Evolutionary conservation across 139 green algal genomes (phyloP), one percentile per base, ranked within the genome.

Genomic region (Asterochloris erici): DNA sequence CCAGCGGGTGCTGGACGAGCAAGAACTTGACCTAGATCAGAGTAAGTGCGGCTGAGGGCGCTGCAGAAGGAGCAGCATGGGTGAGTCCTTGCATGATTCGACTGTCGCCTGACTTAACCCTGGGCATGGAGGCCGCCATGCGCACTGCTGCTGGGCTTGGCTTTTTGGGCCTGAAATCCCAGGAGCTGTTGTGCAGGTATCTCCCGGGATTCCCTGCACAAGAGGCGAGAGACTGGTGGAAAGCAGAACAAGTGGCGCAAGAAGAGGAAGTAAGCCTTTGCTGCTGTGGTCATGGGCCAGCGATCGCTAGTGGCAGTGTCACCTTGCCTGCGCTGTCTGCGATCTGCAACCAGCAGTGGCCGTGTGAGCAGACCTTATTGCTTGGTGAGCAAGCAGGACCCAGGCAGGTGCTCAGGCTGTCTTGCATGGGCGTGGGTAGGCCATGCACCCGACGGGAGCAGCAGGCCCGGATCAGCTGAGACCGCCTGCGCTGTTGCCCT

Each of bases 231-330:
- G 62, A 99, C 97, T 23, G 97, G 97, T 87, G 97, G 96, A 77
- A 95, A 97, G 89, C 97, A 98, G 92, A 96, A 97, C 89, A 85
- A 89, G 85, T 99, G 95, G 95, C 92, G 94, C 86, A 99, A 99
- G 94, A 98, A 98, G 94, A 95, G 96, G 85, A 99, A 99, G 97
- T 99, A 84, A 92, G 95, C 10, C 60, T 19, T 28, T 23, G 26
- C 21, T 61, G 24, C 23, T 14, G 29, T n/a, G 21, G 16, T 54
- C 70, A 27, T 76, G 14, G 23, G 11, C 23, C 16, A 38, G 70
- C 10, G 38, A 0, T 13, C 21, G 24, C 16, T 14, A 16, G 38
- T 23, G 6, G 38, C 14, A 54, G 38, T 54, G 38, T 54, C 38
- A n/a, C n/a, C 38, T 54, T 54, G 38, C 38, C 38, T 54, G 38